Conservation (phyloP, 805 yeast genomes). For the Sugiyamaella mastotermitis region DNA sequence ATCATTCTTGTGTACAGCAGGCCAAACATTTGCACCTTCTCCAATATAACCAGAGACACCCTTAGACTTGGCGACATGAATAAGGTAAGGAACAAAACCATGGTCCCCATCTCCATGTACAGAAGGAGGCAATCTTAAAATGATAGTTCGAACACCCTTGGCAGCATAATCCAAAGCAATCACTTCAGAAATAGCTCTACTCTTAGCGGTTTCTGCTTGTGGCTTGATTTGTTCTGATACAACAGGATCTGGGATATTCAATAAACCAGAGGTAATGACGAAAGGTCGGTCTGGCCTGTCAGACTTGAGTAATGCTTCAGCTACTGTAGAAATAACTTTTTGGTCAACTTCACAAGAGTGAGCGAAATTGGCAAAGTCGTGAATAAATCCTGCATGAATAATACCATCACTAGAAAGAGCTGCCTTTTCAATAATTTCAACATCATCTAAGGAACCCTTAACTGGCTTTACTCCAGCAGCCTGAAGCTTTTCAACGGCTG, state of each 20-base stretch:
- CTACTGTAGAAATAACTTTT: slow-evolving; percentile 28
- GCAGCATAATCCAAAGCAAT: slow-evolving; percentile 17
- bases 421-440: slow-evolving; percentile 27
- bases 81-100: slow-evolving; percentile 24
- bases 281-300: slow-evolving; percentile 29
- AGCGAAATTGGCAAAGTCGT: slow-evolving; percentile 26
- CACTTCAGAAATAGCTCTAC: slow-evolving; percentile 18
- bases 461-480: slow-evolving; percentile 26
- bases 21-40: slow-evolving; percentile 31
- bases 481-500: slow-evolving; percentile 22
- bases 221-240: slow-evolving; percentile 13
- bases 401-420: slow-evolving; percentile 33
- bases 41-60: slow-evolving; percentile 34
- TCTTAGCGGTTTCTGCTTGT: neutral
- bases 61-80: slow-evolving; percentile 12
- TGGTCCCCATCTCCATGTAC: slow-evolving; percentile 32
- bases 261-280: slow-evolving; percentile 25
- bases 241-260: slow-evolving; percentile 11
- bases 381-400: slow-evolving; percentile 34
- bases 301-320: slow-evolving; percentile 28
- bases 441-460: slow-evolving; percentile 28
- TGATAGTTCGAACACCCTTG: slow-evolving; percentile 26
- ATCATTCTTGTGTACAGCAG: slow-evolving; percentile 31
- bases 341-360: slow-evolving; percentile 23
- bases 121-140: slow-evolving; percentile 30